phyloP scores from a whole-genome alignment of 306 rosid species.

The Fragaria nilgerrensis region DNA sequence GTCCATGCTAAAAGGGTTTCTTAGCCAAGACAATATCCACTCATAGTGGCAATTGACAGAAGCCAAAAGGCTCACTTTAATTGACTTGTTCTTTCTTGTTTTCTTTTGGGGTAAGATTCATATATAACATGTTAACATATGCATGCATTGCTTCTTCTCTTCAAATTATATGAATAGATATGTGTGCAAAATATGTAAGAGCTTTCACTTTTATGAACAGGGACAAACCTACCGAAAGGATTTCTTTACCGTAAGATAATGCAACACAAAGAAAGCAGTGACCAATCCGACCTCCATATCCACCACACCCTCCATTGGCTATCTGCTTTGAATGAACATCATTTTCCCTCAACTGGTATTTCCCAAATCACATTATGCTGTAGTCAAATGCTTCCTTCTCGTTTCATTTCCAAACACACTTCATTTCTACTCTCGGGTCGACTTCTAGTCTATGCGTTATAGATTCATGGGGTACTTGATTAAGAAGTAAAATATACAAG shows the following conservation, averaged over 20 bases:
- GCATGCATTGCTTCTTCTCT: neutral
- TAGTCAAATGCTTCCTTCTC: neutral
- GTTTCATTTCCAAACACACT: neutral
- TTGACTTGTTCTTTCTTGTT: neutral
- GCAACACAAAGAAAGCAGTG: neutral
- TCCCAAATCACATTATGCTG: neutral
- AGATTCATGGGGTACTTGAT: neutral
- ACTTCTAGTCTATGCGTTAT: neutral
- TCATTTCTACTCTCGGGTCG: neutral
- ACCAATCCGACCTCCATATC: neutral
- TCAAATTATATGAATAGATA: neutral
- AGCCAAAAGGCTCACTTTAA: conserved; percentile 1
- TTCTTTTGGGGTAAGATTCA: conserved; percentile 9
- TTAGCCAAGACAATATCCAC: conserved; percentile 7
- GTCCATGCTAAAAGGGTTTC: conserved; percentile 4
- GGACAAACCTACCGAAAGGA: conserved; percentile 1
- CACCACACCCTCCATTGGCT: neutral
- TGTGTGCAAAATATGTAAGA: neutral
- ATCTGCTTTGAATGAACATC: neutral
- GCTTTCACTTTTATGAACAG: neutral
- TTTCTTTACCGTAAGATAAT: neutral
- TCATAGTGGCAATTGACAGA: neutral
- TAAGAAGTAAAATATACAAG: neutral
- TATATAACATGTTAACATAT: neutral
- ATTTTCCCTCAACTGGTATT: neutral